Evolutionary conservation across 148 eudicot species (phyloP).

Genomic region (Talinum fruticosum): DNA sequence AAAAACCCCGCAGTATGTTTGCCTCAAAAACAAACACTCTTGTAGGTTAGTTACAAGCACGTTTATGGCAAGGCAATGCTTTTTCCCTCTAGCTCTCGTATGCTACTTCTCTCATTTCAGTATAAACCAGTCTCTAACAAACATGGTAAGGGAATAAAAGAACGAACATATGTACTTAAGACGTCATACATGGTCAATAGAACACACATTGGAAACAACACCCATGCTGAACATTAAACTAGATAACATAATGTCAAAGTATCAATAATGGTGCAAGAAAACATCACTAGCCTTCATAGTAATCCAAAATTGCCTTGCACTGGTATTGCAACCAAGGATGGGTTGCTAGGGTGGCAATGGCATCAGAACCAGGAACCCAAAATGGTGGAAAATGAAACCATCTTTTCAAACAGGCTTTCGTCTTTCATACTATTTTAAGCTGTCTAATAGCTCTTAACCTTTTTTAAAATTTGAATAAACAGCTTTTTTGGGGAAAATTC

Average conservation of each 20-base stretch:
- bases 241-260: neutral
- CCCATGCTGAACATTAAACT: neutral
- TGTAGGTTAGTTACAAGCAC: too few species aligned
- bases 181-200: neutral
- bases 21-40: neutral
- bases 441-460: too few species aligned
- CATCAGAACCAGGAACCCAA: too few species aligned
- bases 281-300: neutral
- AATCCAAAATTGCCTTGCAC: neutral
- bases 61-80: neutral
- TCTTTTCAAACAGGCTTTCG: neutral
- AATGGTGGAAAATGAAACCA: neutral
- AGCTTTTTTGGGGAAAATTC: too few species aligned
- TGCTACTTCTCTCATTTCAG: neutral
- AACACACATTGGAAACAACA: neutral
- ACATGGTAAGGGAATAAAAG: neutral
- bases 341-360: neutral
- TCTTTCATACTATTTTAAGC: too few species aligned
- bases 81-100: neutral
- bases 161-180: neutral
- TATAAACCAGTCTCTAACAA: too few species aligned
- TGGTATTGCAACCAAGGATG: neutral
- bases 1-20: neutral
- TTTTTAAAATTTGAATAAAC: too few species aligned
- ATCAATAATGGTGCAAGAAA: neutral